Conservation (phyloP, 495 filamentous ascomycete species). For the Aspergillus biplanus region DNA sequence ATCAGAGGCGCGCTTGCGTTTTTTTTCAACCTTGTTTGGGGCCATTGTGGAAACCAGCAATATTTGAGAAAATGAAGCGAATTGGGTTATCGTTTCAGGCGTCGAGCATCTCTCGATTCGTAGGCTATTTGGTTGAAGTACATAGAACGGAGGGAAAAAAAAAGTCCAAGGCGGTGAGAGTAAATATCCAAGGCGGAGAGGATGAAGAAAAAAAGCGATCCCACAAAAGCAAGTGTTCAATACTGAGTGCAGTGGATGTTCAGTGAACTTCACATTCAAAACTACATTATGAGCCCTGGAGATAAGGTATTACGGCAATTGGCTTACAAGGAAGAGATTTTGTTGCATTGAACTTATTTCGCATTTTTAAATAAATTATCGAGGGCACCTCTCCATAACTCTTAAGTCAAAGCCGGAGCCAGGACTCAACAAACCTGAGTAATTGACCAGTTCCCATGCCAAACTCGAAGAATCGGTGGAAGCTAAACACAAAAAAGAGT, state of each 20-base stretch:
- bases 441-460: slow-evolving; percentile 50
- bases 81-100: background rate
- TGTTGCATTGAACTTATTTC: slow-evolving; percentile 12
- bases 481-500: slow-evolving; percentile 19
- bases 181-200: slow-evolving; percentile 24
- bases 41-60: slow-evolving; percentile 44
- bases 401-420: slow-evolving; percentile 25
- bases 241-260: background rate
- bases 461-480: slow-evolving; percentile 32
- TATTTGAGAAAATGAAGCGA: background rate
- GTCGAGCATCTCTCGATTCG: slow-evolving; percentile 3
- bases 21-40: slow-evolving; percentile 61
- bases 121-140: background rate
- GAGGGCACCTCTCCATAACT: slow-evolving; percentile 47
- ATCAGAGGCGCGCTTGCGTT: slow-evolving; percentile 70
- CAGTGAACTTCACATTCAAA: background rate
- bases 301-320: background rate
- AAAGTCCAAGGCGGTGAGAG: slow-evolving; percentile 28
- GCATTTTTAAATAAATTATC: slow-evolving; percentile 42
- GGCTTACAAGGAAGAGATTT: slow-evolving; percentile 20
- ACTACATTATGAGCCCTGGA: background rate
- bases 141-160: slow-evolving; percentile 26
- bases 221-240: slow-evolving; percentile 5
- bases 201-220: background rate
- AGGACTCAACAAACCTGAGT: slow-evolving; percentile 24